A percentile compares a stretch with the other conserved stretches of the same genome.
phyloP scores from a whole-genome alignment of 2,329 filamentous ascomycete species.

The Rhynchosporium graminicola region DNA sequence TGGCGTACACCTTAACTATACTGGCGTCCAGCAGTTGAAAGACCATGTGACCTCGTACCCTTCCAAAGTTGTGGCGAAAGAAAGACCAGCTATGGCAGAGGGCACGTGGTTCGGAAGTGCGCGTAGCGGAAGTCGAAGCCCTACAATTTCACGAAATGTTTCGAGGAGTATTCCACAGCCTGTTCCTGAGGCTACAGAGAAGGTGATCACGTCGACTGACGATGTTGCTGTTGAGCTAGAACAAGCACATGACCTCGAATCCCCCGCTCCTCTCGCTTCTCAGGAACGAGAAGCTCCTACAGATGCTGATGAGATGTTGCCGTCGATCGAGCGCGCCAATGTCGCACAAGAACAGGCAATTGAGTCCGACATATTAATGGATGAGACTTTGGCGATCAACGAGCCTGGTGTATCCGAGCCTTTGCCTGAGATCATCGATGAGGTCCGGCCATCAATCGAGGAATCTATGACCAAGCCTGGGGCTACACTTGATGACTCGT shows the following conservation, averaged over 20 bases:
- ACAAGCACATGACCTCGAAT: too few relatives aligned
- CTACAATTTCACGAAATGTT: background rate
- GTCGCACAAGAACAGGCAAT: background rate
- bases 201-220: background rate
- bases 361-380: too few relatives aligned
- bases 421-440: background rate
- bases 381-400: background rate
- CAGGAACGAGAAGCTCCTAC: background rate
- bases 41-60: constrained; percentile 8
- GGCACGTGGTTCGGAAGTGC: constrained; percentile 18
- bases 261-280: too few relatives aligned
- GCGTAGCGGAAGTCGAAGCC: background rate
- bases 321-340: background rate
- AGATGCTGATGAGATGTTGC: background rate
- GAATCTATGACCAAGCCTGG: background rate
- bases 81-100: constrained; percentile 1
- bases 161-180: background rate
- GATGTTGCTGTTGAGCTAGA: background rate
- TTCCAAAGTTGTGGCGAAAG: background rate
- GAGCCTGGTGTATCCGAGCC: background rate
- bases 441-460: background rate
- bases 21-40: constrained; percentile 19
- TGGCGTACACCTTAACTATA: constrained; percentile 21
- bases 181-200: background rate
- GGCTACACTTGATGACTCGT: background rate